phyloP scores from a whole-genome alignment of 2,329 filamentous ascomycete species.

The Apiospora aurea region DNA sequence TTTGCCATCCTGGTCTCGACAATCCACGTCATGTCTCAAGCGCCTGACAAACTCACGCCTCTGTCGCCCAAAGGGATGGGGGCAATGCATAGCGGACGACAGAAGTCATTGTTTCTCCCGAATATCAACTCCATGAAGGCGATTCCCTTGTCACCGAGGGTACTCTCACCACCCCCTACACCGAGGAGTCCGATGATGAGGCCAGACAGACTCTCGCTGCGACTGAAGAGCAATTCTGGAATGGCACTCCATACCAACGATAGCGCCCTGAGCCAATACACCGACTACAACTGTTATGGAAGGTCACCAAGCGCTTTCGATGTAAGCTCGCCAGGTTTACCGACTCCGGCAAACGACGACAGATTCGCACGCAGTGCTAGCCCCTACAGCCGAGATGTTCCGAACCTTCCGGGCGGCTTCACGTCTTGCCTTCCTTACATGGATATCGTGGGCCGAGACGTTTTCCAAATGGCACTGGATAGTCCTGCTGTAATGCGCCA shows the following conservation, averaged over 20 bases:
- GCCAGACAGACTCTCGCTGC: conserved; percentile 35
- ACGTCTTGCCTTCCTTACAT: conserved; percentile 41
- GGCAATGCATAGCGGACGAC: background rate
- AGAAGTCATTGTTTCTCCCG: background rate
- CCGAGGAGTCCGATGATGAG: conserved; percentile 30
- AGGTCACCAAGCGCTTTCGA: background rate
- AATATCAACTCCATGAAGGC: conserved; percentile 17
- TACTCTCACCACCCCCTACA: conserved; percentile 12
- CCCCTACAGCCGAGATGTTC: conserved; percentile 19
- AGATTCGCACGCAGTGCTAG: conserved; percentile 27
- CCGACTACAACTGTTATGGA: conserved; percentile 52
- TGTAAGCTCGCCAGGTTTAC: conserved; percentile 36
- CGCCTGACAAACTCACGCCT: conserved; percentile 8
- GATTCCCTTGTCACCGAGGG: conserved; percentile 30
- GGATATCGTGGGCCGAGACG: conserved; percentile 57
- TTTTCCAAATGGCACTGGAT: conserved; percentile 58
- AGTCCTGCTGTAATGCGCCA: conserved; percentile 55
- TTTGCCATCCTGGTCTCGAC: background rate
- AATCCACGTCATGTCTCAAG: background rate
- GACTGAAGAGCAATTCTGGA: conserved; percentile 54
- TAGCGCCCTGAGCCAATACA: conserved; percentile 53
- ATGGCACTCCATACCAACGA: conserved; percentile 54
- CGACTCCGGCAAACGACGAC: conserved; percentile 29
- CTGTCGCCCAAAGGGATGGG: conserved; percentile 4
- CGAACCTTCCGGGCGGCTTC: conserved; percentile 7